Percentiles rank a stretch among this genome's conserved stretches.
Evolutionary conservation across 495 filamentous ascomycete genomes (phyloP).

Genomic region (Acidomyces sp.): DNA sequence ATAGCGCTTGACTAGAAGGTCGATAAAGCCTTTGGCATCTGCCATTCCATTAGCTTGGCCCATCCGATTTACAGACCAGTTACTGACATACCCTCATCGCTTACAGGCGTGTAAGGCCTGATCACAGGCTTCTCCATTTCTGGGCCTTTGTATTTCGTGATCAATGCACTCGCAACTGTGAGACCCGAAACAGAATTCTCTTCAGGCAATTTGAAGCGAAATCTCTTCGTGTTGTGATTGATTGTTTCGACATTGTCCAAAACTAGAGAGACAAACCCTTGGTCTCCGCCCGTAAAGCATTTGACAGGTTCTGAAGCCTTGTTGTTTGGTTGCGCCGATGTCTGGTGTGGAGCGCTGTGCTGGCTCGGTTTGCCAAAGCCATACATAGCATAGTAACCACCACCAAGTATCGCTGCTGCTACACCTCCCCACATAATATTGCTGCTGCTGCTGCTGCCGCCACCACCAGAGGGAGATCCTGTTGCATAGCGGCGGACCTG

Average conservation of each 20-base stretch:
- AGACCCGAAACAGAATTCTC: constrained; percentile 72
- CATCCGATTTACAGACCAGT: not conserved
- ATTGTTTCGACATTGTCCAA: constrained; percentile 62
- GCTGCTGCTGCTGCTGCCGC: constrained; percentile 19
- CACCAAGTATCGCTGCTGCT: constrained; percentile 19
- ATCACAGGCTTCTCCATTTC: constrained; percentile 71
- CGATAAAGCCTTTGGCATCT: constrained; percentile 66
- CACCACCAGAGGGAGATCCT: constrained; percentile 22
- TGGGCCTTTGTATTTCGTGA: constrained; percentile 74
- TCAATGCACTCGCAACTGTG: constrained; percentile 64
- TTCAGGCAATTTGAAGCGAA: constrained; percentile 75
- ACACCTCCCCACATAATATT: constrained; percentile 18
- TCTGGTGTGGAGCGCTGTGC: constrained; percentile 5
- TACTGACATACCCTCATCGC: constrained; percentile 55
- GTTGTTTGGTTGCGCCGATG: constrained; percentile 10
- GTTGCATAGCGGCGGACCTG: constrained; percentile 32
- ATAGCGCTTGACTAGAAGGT: constrained; percentile 86
- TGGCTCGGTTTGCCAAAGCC: constrained; percentile 3
- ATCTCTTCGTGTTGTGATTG: constrained; percentile 80
- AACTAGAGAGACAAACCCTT: constrained; percentile 71
- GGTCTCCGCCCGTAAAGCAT: constrained; percentile 71
- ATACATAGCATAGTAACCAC: constrained; percentile 23
- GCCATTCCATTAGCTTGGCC: not conserved
- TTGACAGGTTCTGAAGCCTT: constrained; percentile 27
- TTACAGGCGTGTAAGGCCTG: constrained; percentile 84